A percentile compares a stretch with the other conserved stretches of the same genome.
These are phyloP conservation scores for Dipodascopsis uninucleata DNA, from an alignment of 805 yeast genomes.

Conservation along the genomic window DNA sequence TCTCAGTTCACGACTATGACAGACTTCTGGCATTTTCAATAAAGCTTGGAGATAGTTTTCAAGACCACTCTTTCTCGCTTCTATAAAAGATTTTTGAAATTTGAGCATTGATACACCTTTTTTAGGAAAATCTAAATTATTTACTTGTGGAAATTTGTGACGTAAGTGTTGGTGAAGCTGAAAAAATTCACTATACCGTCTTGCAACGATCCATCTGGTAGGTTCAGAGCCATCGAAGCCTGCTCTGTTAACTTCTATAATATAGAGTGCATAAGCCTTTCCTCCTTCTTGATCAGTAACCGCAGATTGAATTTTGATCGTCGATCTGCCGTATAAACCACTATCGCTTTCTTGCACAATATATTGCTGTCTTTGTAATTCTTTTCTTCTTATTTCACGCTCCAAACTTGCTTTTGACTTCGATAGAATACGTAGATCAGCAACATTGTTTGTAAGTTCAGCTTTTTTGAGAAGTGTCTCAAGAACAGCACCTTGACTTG, in stretches of 20 bases:
- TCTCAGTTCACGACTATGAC: slow-evolving; percentile 68
- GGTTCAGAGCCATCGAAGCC: slow-evolving; percentile 43
- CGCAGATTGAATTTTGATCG: slow-evolving; percentile 42
- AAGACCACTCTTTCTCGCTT: slow-evolving; percentile 57
- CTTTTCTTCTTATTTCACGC: slow-evolving; percentile 70
- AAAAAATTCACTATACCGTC: slow-evolving; percentile 82
- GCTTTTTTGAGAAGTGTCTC: slow-evolving; percentile 73
- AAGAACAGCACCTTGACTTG: slow-evolving; percentile 61
- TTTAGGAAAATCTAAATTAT: slow-evolving; percentile 49
- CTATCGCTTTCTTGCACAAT: slow-evolving; percentile 79
- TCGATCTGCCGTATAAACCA: slow-evolving; percentile 44
- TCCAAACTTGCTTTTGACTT: slow-evolving; percentile 65
- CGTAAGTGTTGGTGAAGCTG: slow-evolving; percentile 64
- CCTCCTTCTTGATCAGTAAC: slow-evolving; percentile 52
- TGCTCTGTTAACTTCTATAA: slow-evolving; percentile 66
- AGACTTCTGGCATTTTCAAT: slow-evolving; percentile 61
- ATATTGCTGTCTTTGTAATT: slow-evolving; percentile 72
- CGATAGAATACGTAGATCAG: slow-evolving; percentile 62
- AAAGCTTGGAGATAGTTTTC: slow-evolving; percentile 60
- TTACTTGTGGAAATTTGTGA: slow-evolving; percentile 49
- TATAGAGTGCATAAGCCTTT: slow-evolving; percentile 62
- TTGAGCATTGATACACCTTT: slow-evolving; percentile 57
- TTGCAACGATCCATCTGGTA: slow-evolving; percentile 87
- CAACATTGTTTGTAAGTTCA: slow-evolving; percentile 71
- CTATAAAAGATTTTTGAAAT: slow-evolving; percentile 63